A percentile compares a stretch with the other conserved stretches of the same genome.
Evolutionary conservation across 345 rosid species (phyloP).

Genomic region (Anastatica hierochuntica): DNA sequence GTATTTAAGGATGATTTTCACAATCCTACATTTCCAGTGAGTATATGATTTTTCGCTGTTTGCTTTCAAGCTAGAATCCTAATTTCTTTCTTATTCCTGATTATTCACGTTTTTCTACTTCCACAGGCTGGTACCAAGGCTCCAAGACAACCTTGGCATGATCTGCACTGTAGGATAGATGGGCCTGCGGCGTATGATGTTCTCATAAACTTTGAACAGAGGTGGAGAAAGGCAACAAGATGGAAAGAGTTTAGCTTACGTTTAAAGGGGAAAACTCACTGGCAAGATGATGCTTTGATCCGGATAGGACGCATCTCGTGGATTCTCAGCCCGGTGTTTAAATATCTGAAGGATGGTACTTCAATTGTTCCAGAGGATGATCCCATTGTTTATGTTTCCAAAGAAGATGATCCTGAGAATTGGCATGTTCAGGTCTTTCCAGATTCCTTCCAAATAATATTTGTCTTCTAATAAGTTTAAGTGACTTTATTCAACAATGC

Average conservation of each 20-base stretch:
- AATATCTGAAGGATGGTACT: slow-evolving; percentile 25
- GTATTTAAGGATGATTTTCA: slow-evolving; percentile 68
- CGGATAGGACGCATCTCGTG: slow-evolving; percentile 86
- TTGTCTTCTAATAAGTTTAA: not conserved
- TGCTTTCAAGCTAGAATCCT: slow-evolving; percentile 1
- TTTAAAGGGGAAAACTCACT: slow-evolving; percentile 49
- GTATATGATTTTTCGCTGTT: slow-evolving; percentile 25
- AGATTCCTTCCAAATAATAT: not conserved
- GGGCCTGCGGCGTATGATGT: slow-evolving; percentile 97
- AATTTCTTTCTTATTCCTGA: not conserved
- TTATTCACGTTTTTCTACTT: not conserved
- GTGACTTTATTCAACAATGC: not conserved
- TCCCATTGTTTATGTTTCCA: slow-evolving; percentile 36
- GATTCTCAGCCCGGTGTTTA: slow-evolving; percentile 60
- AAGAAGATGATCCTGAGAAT: slow-evolving; percentile 48
- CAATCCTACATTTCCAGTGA: slow-evolving; percentile 80
- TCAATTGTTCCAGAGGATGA: slow-evolving; percentile 48
- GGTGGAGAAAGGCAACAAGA: slow-evolving; percentile 78
- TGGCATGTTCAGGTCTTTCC: slow-evolving; percentile 83
- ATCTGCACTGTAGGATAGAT: slow-evolving; percentile 77
- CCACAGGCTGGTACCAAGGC: slow-evolving; percentile 54
- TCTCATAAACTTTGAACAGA: slow-evolving; percentile 92
- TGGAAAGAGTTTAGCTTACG: slow-evolving; percentile 62
- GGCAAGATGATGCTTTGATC: slow-evolving; percentile 74
- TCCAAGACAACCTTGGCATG: slow-evolving; percentile 98